Evolutionary conservation across 768 basidiomycete genomes (phyloP).

Genomic region (Dentipellis fragilis): DNA sequence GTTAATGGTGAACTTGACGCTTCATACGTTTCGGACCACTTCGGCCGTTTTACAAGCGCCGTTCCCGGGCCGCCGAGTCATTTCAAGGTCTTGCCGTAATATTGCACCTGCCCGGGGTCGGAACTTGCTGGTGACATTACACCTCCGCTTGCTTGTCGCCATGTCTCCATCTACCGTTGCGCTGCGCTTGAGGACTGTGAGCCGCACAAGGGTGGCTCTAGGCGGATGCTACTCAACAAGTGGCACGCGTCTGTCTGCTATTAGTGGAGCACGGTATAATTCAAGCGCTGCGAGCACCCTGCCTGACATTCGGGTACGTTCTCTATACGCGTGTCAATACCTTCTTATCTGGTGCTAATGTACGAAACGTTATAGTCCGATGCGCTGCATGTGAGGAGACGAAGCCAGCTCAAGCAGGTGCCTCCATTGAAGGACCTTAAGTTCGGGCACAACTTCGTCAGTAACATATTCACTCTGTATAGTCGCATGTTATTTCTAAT

Average conservation of each 20-base stretch:
- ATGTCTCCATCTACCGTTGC: background rate
- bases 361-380: background rate
- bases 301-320: slow-evolving; percentile 6
- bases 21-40: too few species aligned
- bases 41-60: too few species aligned
- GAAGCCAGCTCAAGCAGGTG: slow-evolving; percentile 5
- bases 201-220: background rate
- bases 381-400: slow-evolving; percentile 5
- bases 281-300: background rate
- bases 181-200: background rate
- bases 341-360: too few species aligned
- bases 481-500: background rate
- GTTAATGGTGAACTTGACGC: too few species aligned
- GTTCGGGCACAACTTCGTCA: slow-evolving; percentile 12
- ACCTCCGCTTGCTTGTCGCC: background rate
- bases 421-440: slow-evolving; percentile 6
- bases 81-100: too few species aligned
- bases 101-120: too few species aligned
- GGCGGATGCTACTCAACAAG: background rate
- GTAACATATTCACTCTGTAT: background rate
- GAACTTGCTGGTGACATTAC: too few species aligned
- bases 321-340: too few species aligned
- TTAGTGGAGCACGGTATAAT: background rate
- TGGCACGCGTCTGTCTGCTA: background rate
- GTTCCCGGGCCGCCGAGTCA: too few species aligned